A percentile compares a stretch with the other conserved stretches of the same genome.
These are phyloP conservation scores for Potentilla sterilis DNA, from an alignment of 306 rosid species.

Conservation along the genomic window DNA sequence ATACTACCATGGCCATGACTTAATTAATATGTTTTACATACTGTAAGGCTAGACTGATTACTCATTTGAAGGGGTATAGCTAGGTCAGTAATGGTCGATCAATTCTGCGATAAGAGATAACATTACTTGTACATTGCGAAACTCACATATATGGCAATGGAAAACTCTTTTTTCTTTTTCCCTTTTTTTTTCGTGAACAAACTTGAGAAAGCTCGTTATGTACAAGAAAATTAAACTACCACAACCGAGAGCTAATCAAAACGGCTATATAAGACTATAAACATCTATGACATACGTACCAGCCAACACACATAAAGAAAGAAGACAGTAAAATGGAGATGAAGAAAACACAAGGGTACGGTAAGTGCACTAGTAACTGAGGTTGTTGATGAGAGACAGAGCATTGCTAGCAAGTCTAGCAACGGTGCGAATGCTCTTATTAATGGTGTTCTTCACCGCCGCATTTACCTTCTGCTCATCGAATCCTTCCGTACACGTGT, in stretches of 20 bases:
- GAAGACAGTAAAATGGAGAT: background rate
- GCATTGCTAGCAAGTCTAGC: conserved; percentile 28
- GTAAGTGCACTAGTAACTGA: background rate
- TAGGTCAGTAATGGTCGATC: too few relatives aligned
- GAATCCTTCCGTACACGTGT: conserved; percentile 39
- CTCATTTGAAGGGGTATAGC: background rate
- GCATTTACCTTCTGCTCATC: conserved; percentile 8
- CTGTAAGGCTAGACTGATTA: background rate
- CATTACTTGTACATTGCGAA: background rate
- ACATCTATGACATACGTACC: background rate
- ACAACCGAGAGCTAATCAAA: background rate
- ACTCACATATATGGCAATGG: background rate
- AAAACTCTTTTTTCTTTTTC: background rate
- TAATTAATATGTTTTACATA: too few relatives aligned
- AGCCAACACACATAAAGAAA: background rate
- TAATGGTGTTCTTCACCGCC: conserved; percentile 14
- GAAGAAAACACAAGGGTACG: background rate
- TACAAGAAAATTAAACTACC: background rate
- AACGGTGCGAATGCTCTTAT: background rate
- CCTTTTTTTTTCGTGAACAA: background rate
- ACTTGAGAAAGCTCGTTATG: background rate
- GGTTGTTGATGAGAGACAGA: conserved; percentile 15
- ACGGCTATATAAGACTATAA: background rate
- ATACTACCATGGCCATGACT: background rate
- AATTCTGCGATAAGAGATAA: background rate